Evolutionary conservation across 1,139 yeast species (phyloP), one percentile per base, ranked within the genome.

Genomic region (Candida sanyaensis): DNA sequence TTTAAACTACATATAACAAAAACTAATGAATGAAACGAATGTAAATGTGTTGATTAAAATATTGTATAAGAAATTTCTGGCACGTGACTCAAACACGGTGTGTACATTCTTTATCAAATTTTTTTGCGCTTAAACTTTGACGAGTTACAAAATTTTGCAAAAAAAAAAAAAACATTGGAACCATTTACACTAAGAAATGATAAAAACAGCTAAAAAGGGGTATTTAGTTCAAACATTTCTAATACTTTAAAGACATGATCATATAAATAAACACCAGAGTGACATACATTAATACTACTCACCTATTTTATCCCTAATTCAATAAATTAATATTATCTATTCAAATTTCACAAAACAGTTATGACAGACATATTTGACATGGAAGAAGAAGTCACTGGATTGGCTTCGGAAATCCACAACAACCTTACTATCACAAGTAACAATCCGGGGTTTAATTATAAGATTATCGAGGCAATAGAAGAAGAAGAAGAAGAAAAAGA

Each of bases 331-430:
- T 4, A n/a, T n/a, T 30, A 30, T 4, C 33, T 30, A 30, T 30
- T 30, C 33, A 34, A 11, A 17, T 17, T 17, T 17, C 21, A 17
- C 21, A 17, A 17, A 17, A 17, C 37, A 24, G 31, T 6, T 13
- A 57, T 57, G 61, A 48, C 59, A 6, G 57, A 50, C 21, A 49
- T 58, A 32, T 53, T 53, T 44, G 40, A 47, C 31, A 53, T 53
- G 56, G 56, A 53, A 12, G 56, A 52, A 23, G 54, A 47, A 33
- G 46, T 45, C 11, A 31, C 29, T 10, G 43, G 23, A 6, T 29
- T 48, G 26, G 17, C 43, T 21, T 21, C 41, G 12, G 43, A 36
- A 10, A n/a, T 48, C 8, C 43, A 42, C 3, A 38, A 21, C 37
- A 39, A 39, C 29, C 21, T 42, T 9, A 26, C 26, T 12, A 24